A percentile compares a stretch with the other conserved stretches of the same genome.
Conservation (phyloP, 2,329 filamentous ascomycete species). For the Arthrobotrys iridis region DNA sequence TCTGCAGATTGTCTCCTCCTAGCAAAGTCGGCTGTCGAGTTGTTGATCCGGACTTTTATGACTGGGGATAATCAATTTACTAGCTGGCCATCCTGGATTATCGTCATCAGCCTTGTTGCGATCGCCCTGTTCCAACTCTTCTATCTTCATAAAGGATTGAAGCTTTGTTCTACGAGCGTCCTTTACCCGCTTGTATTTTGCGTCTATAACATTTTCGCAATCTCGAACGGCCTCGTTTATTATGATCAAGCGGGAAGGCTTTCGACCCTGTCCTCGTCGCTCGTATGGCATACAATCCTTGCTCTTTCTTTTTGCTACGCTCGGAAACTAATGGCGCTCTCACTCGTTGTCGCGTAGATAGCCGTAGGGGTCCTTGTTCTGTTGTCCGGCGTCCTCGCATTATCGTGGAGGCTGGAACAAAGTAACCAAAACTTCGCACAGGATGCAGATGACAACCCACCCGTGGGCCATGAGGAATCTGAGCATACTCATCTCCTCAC, state of each 20-base stretch:
- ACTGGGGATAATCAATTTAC: constrained; percentile 93
- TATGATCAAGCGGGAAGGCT: constrained; percentile 88
- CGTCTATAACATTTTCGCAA: constrained; percentile 98
- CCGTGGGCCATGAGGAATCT: constrained; percentile 16
- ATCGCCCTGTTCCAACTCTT: constrained; percentile 91
- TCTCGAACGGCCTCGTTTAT: constrained; percentile 95
- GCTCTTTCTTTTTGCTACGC: not conserved
- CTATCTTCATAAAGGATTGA: constrained; percentile 91
- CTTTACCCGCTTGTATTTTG: constrained; percentile 98
- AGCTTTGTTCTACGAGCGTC: constrained; percentile 93
- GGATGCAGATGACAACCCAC: constrained; percentile 69
- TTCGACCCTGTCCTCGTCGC: constrained; percentile 76
- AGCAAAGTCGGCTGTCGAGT: constrained; percentile 94
- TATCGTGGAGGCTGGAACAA: constrained; percentile 82
- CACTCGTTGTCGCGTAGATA: constrained; percentile 65
- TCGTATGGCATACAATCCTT: constrained; percentile 61
- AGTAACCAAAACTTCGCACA: constrained; percentile 74
- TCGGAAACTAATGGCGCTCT: not conserved
- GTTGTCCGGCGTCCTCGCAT: constrained; percentile 83
- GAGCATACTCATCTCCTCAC: constrained; percentile 30
- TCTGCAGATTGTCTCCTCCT: constrained; percentile 93
- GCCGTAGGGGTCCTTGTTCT: constrained; percentile 86
- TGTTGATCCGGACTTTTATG: constrained; percentile 85
- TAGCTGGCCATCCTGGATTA: constrained; percentile 93
- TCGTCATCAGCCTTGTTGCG: constrained; percentile 80